Evolutionary conservation across 2,329 filamentous ascomycete species (phyloP), one percentile per base, ranked within the genome.

Genomic region (Microascus cirrosus): DNA sequence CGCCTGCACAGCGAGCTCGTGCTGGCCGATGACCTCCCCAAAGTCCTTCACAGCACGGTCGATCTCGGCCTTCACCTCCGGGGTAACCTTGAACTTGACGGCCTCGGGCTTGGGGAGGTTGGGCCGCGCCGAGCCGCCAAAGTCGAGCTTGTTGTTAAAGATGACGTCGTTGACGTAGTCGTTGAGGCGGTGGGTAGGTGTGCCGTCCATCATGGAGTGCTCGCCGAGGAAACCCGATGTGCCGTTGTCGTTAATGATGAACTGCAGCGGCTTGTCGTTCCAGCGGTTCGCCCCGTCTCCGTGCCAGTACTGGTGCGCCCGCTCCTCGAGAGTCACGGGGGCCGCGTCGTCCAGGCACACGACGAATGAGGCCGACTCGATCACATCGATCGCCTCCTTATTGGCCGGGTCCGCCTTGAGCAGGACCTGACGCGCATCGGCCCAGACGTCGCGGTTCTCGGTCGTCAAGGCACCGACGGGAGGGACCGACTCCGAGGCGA

Each of bases 161-260:
- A 97, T 96, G 67, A 89, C 82, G 69, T 89, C 85, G 76, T 93
- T 95, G 69, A 95, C 82, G 68, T 91, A 94, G 79, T 99, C 94
- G 72, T 96, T 99, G 18, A 99, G 81, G 52, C 95, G 87, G 74
- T 97, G 94, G 2, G 95, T 99, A 1, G 95, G 92, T 7, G 94
- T 99, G 63, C 95, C 94, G 70, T 99, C 94, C 95, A 99, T 99
- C 94, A 99, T 97, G 66, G 89, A 95, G 80, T 99, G 94, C 76
- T 99, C 94, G 68, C 94, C 94, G 81, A 91, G 93, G 80, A 99
- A 99, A 61, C 94, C 94, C 2, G 94, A 89, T 8, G 94, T 95
- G 65, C 94, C 94, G 71, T 99, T 99, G 71, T 99, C 92, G 73
- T 96, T 96, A 76, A 99, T 72, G 70, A 99, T 95, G 76, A 99